Conservation (phyloP, 2,329 filamentous ascomycete genomes). For the Pseudocercospora ulei region DNA sequence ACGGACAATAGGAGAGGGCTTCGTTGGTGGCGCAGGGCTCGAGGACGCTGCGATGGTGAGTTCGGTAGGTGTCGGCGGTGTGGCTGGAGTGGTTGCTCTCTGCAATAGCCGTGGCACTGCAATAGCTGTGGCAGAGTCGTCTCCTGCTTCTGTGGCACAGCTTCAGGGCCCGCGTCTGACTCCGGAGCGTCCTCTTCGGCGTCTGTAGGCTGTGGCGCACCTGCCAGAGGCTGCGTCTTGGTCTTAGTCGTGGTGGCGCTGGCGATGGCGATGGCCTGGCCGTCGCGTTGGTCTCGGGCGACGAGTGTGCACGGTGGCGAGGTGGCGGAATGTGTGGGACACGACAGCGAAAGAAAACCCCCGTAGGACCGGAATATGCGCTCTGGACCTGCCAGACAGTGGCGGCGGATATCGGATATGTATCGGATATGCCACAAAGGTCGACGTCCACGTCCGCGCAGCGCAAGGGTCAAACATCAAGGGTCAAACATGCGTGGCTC, state of each 20-base stretch:
- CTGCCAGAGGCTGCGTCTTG: constrained; percentile 35
- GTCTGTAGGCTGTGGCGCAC: constrained; percentile 37
- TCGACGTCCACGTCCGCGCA: not conserved
- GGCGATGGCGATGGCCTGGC: constrained; percentile 27
- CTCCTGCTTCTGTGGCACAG: constrained; percentile 14
- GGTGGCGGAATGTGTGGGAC: constrained; percentile 29
- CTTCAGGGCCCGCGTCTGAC: constrained; percentile 3
- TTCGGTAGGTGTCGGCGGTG: constrained; percentile 54
- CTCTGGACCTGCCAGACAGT: constrained; percentile 15
- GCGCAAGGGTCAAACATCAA: not conserved
- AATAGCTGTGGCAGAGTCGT: constrained; percentile 38
- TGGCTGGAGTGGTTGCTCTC: constrained; percentile 51
- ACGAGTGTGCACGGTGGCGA: constrained; percentile 44
- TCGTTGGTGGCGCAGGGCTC: constrained; percentile 29
- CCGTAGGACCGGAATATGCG: constrained; percentile 1
- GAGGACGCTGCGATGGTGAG: constrained; percentile 21
- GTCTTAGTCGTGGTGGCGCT: constrained; percentile 46
- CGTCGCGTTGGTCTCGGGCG: constrained; percentile 37
- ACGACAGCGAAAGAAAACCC: constrained; percentile 4
- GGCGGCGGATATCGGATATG: not conserved
- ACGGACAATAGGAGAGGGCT: constrained; percentile 37
- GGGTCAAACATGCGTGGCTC: constrained; percentile 6
- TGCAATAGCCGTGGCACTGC: constrained; percentile 37
- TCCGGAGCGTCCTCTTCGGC: constrained; percentile 2
- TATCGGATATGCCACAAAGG: too few species aligned